Evolutionary conservation across 805 yeast species (phyloP).

Genomic region (Cyberlindnera lachancei): DNA sequence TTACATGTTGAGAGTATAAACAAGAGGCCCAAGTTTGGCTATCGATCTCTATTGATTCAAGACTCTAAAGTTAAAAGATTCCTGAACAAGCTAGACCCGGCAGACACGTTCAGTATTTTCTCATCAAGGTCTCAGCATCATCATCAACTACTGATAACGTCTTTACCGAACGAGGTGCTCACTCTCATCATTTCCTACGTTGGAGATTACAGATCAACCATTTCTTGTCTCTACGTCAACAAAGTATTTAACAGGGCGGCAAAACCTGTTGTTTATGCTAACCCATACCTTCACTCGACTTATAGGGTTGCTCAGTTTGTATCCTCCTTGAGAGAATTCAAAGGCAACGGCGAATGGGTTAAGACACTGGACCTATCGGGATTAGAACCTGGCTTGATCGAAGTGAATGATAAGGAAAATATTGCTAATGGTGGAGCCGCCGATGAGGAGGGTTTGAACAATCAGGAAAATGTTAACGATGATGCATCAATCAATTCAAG

Average conservation of each 20-base stretch:
- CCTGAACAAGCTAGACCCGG: slow-evolving; percentile 25
- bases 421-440: too few species aligned
- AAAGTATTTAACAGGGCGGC: slow-evolving; percentile 43
- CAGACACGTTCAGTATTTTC: slow-evolving; percentile 25
- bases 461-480: slow-evolving; percentile 6
- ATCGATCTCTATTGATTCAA: slow-evolving; percentile 13
- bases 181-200: slow-evolving; percentile 19
- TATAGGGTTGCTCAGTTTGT: slow-evolving; percentile 79
- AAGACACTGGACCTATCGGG: slow-evolving; percentile 51
- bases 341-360: slow-evolving; percentile 50
- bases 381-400: slow-evolving; percentile 31
- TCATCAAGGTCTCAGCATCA: slow-evolving; percentile 13
- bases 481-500: slow-evolving; percentile 5
- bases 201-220: slow-evolving; percentile 33
- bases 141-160: slow-evolving; percentile 16
- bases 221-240: slow-evolving; percentile 43
- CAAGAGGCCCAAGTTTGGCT: slow-evolving; percentile 13
- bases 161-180: slow-evolving; percentile 28
- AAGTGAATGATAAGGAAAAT: too few species aligned
- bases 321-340: slow-evolving; percentile 52
- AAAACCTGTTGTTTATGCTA: slow-evolving; percentile 45
- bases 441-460: too few species aligned
- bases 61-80: slow-evolving; percentile 19
- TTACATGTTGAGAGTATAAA: too few species aligned
- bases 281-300: slow-evolving; percentile 56